Conservation (phyloP, 768 basidiomycete genomes). For the Mycena amicta region DNA sequence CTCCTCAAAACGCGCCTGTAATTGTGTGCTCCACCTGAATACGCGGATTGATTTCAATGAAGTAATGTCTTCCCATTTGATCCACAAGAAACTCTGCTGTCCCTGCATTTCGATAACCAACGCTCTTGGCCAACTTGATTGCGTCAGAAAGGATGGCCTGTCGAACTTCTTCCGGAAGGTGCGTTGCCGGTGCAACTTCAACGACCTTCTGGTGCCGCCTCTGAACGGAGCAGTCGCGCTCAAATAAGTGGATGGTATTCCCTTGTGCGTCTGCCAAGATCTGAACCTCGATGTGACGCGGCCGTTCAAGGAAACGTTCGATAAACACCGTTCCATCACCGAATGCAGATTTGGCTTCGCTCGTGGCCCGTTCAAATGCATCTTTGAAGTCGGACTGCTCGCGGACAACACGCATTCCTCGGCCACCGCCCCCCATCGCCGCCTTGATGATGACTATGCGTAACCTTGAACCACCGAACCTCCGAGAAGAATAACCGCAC, state of each 20-base stretch:
- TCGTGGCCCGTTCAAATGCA: conserved; percentile 88
- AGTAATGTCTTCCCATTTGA: conserved; percentile 94
- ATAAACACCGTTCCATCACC: conserved; percentile 99
- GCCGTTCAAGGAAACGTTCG: conserved; percentile 95
- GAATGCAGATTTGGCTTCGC: conserved; percentile 95
- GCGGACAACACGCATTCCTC: conserved; percentile 98
- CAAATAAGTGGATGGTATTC: conserved; percentile 97
- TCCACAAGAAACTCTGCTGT: conserved; percentile 99
- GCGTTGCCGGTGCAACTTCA: conserved; percentile 95
- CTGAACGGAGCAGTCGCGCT: conserved; percentile 99
- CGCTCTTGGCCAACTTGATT: conserved; percentile 91
- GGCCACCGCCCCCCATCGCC: conserved; percentile 97
- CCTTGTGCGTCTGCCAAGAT: conserved; percentile 88
- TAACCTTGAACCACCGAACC: not conserved
- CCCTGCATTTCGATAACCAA: conserved; percentile 95
- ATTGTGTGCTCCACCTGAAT: conserved; percentile 99
- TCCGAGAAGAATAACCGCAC: conserved; percentile 46
- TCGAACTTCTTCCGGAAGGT: conserved; percentile 88
- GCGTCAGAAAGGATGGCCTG: conserved; percentile 88
- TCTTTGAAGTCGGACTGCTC: conserved; percentile 90
- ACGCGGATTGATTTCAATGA: conserved; percentile 99
- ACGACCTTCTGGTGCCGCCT: conserved; percentile 98
- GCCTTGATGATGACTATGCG: conserved; percentile 96
- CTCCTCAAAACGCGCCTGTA: conserved; percentile 67
- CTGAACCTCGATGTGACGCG: conserved; percentile 97